Percentiles rank a stretch among this genome's conserved stretches.
These are phyloP conservation scores for Pseudognaphalium luteoalbum DNA, from an alignment of 129 eudicot species.

Conservation along the genomic window DNA sequence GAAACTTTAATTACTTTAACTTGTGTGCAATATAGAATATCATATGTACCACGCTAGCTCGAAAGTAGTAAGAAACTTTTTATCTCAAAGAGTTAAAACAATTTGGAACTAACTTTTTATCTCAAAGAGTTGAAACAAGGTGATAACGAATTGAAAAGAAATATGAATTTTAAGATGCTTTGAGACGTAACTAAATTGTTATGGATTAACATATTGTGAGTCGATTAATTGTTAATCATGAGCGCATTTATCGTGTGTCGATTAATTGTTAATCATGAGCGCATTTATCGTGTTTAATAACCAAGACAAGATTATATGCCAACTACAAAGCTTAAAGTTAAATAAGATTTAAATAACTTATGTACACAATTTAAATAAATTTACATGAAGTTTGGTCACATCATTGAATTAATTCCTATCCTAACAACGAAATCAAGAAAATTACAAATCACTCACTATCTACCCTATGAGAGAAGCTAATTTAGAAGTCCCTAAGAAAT, in stretches of 20 bases:
- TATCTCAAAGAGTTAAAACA: background rate
- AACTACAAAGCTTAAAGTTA: slow-evolving; percentile 14
- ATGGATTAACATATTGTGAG: background rate
- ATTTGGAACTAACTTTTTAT: background rate
- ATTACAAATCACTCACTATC: slow-evolving; percentile 35
- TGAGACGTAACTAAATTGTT: background rate
- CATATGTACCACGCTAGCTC: background rate
- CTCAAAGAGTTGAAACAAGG: background rate
- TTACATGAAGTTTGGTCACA: slow-evolving; percentile 30
- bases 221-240: background rate
- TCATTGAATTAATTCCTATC: slow-evolving; percentile 21
- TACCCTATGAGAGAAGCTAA: slow-evolving; percentile 19
- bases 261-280: background rate
- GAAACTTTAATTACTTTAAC: background rate
- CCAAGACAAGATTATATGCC: background rate
- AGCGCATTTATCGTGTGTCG: background rate
- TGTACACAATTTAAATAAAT: slow-evolving; percentile 35
- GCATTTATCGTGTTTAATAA: background rate
- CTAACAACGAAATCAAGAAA: slow-evolving; percentile 19
- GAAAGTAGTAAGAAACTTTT: background rate
- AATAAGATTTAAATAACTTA: slow-evolving; percentile 10
- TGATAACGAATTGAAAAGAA: slow-evolving; percentile 1
- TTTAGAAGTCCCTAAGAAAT: background rate
- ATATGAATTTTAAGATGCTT: background rate
- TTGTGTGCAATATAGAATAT: background rate